These are phyloP conservation scores for Candida gigantensis DNA, from an alignment of 1,139 yeast species.

Conservation along the genomic window DNA sequence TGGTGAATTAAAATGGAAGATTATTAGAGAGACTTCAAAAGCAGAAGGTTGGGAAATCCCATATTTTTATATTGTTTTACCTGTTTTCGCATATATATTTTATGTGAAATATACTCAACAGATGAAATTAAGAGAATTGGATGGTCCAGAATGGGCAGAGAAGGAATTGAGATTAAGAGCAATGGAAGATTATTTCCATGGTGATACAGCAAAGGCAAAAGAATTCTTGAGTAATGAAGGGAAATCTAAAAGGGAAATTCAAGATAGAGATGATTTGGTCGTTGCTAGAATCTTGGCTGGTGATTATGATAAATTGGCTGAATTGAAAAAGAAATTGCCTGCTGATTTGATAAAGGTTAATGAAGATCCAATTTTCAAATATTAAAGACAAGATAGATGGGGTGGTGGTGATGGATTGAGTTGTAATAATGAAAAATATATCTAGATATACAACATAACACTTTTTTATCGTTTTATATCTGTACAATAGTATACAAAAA, in stretches of 20 bases:
- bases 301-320: conserved; percentile 78
- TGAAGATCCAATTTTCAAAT: conserved; percentile 35
- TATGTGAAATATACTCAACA: conserved; percentile 50
- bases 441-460: background rate
- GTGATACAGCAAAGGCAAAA: conserved; percentile 60
- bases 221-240: conserved; percentile 57
- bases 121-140: conserved; percentile 42
- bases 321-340: conserved; percentile 59
- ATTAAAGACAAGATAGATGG: conserved; percentile 1
- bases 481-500: conserved; percentile 3
- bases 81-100: conserved; percentile 45
- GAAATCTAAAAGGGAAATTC: conserved; percentile 58
- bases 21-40: conserved; percentile 72
- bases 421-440: background rate
- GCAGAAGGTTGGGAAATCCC: conserved; percentile 86
- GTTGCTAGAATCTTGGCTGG: conserved; percentile 83
- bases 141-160: conserved; percentile 77
- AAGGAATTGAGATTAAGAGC: conserved; percentile 83
- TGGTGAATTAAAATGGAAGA: conserved; percentile 79
- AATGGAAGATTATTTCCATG: conserved; percentile 61
- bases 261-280: conserved; percentile 74
- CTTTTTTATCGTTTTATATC: too few species aligned
- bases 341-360: conserved; percentile 38
- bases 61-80: conserved; percentile 74
- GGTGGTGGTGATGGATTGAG: background rate